Evolutionary conservation across 106 monocot species (phyloP).

Genomic region (Dioscorea dumetorum): DNA sequence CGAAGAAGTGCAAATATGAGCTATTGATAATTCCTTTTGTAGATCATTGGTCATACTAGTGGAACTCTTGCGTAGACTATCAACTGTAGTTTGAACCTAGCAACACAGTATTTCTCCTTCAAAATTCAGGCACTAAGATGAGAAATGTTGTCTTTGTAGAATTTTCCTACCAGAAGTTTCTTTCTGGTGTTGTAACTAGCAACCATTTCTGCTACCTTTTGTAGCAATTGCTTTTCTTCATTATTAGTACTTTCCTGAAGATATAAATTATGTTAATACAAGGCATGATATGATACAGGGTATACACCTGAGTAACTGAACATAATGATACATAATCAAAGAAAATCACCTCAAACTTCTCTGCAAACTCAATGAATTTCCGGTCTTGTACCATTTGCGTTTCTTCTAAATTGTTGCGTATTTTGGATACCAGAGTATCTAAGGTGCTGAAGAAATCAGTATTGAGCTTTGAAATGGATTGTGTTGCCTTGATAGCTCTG

Average conservation of each 20-base stretch:
- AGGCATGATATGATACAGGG: neutral
- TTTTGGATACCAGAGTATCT: conserved; percentile 42
- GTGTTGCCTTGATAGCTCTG: conserved; percentile 44
- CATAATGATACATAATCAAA: neutral
- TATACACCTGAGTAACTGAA: too few species aligned
- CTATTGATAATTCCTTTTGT: conserved; percentile 41
- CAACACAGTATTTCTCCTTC: neutral
- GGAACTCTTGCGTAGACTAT: conserved; percentile 36
- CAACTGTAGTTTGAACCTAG: conserved; percentile 71
- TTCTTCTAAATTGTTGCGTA: conserved; percentile 63
- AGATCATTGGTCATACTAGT: conserved; percentile 36
- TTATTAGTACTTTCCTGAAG: conserved; percentile 78
- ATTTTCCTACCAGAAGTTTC: conserved; percentile 53
- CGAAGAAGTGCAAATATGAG: conserved; percentile 32
- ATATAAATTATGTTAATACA: neutral
- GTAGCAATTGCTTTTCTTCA: conserved; percentile 82
- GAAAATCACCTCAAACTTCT: conserved; percentile 67
- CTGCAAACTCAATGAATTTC: conserved; percentile 55
- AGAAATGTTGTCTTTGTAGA: too few species aligned
- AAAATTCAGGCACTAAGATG: too few species aligned
- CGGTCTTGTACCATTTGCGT: conserved; percentile 40
- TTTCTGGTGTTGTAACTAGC: conserved; percentile 86
- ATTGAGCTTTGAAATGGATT: conserved; percentile 56
- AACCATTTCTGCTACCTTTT: conserved; percentile 85
- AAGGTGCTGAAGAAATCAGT: conserved; percentile 54